Evolutionary conservation across 257 asterid genomes (phyloP).

Genomic region (Mitragyna speciosa): DNA sequence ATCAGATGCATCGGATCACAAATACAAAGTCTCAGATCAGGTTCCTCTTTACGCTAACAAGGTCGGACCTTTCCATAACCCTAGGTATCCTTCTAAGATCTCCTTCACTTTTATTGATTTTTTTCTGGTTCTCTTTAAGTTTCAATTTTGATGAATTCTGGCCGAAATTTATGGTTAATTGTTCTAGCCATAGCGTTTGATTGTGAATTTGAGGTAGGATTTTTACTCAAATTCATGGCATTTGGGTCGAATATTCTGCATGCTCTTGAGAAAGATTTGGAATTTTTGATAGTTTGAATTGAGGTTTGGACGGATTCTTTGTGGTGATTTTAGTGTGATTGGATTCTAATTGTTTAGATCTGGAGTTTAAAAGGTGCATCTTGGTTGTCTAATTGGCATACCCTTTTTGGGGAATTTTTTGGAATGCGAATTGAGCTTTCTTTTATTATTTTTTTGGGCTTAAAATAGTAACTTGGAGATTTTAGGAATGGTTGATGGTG

Average conservation of each 20-base stretch:
- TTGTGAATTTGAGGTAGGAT: background rate
- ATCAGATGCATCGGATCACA: conserved; percentile 44
- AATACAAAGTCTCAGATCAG: conserved; percentile 29
- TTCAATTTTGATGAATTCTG: background rate
- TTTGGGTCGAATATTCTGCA: background rate
- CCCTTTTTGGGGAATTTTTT: background rate
- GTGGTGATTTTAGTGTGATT: background rate
- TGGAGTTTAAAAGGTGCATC: background rate
- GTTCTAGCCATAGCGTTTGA: background rate
- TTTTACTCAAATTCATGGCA: background rate
- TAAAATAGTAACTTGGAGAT: background rate
- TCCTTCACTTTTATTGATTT: background rate
- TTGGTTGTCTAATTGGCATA: background rate
- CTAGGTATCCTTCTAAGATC: conserved; percentile 29
- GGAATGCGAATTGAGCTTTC: background rate
- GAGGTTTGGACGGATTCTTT: background rate
- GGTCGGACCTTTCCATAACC: conserved; percentile 48
- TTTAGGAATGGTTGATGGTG: background rate
- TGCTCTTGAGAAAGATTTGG: background rate
- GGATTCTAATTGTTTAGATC: conserved; percentile 14
- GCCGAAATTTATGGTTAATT: background rate
- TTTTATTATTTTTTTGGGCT: background rate
- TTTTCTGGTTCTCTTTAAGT: background rate
- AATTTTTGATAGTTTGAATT: background rate
- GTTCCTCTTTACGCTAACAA: conserved; percentile 45